Evolutionary conservation across 768 basidiomycete species (phyloP).

Genomic region (Mrakia gelida): DNA sequence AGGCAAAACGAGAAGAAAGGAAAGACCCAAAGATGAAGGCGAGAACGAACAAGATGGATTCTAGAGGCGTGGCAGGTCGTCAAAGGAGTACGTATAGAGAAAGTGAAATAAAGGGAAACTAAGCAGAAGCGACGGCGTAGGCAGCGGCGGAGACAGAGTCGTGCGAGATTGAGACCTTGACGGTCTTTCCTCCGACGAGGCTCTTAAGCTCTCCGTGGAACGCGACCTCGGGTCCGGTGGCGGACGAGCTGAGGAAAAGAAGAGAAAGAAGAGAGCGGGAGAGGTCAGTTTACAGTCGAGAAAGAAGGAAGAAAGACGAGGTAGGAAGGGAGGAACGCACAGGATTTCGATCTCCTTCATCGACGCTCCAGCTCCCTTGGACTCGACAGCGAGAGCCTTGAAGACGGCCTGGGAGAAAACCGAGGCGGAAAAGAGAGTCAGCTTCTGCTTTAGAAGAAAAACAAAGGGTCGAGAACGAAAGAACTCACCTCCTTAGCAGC

Average conservation of each 20-base stretch:
- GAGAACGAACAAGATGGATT: neutral
- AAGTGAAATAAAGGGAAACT: neutral
- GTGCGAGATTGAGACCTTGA: conserved; percentile 31
- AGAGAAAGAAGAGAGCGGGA: neutral
- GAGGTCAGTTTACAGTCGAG: neutral
- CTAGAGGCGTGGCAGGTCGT: conserved; percentile 14
- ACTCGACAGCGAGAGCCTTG: conserved; percentile 85
- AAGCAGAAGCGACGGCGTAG: conserved; percentile 27
- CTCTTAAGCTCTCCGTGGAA: conserved; percentile 23
- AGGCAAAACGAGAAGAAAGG: neutral
- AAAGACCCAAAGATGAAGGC: neutral
- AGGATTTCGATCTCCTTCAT: conserved; percentile 94
- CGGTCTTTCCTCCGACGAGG: conserved; percentile 13
- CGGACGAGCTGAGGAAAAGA: neutral
- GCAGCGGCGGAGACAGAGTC: conserved; percentile 24
- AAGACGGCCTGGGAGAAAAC: conserved; percentile 56
- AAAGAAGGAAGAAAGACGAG: neutral
- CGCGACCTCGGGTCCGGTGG: conserved; percentile 26
- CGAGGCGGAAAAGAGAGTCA: neutral
- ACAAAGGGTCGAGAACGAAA: neutral
- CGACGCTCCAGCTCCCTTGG: conserved; percentile 87
- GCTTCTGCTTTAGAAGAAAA: neutral
- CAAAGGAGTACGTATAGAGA: neutral
- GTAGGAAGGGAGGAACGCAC: neutral
- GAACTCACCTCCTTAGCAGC: conserved; percentile 69